phyloP scores from a whole-genome alignment of 768 basidiomycete genomes.

The Amanita thiersii region DNA sequence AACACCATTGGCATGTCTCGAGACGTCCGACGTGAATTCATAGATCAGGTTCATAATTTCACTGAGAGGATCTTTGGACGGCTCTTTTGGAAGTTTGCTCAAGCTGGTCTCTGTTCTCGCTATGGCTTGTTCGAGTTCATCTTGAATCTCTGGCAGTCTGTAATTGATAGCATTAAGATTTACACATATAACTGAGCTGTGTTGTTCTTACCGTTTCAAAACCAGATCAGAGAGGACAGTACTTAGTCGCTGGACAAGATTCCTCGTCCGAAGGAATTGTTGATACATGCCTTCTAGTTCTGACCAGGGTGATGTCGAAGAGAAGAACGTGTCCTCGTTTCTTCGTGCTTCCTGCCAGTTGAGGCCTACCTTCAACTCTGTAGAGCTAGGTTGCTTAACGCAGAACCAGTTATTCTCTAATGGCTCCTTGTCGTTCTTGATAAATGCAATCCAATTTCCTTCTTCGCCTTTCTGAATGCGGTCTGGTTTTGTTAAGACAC shows the following conservation, averaged over 20 bases:
- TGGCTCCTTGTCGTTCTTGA: slow-evolving; percentile 37
- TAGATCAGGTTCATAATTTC: slow-evolving; percentile 45
- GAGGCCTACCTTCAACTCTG: slow-evolving; percentile 39
- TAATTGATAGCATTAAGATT: neutral
- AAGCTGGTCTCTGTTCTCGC: slow-evolving; percentile 25
- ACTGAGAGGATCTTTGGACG: slow-evolving; percentile 46
- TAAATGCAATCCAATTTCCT: slow-evolving; percentile 39
- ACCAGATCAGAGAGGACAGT: slow-evolving; percentile 56
- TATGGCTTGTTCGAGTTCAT: slow-evolving; percentile 44
- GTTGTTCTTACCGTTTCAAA: slow-evolving; percentile 38
- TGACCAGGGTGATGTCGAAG: slow-evolving; percentile 42
- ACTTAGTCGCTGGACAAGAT: slow-evolving; percentile 51
- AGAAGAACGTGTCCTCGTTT: slow-evolving; percentile 51
- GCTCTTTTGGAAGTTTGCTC: slow-evolving; percentile 34
- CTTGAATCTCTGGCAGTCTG: slow-evolving; percentile 57
- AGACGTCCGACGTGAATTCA: slow-evolving; percentile 37
- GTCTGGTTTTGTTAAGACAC: slow-evolving; percentile 71
- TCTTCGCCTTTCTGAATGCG: slow-evolving; percentile 46
- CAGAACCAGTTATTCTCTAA: slow-evolving; percentile 45
- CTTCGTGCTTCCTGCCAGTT: slow-evolving; percentile 55
- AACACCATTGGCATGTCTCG: slow-evolving; percentile 41
- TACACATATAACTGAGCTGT: neutral
- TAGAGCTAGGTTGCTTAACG: slow-evolving; percentile 40
- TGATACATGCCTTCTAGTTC: slow-evolving; percentile 41
- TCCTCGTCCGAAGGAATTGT: slow-evolving; percentile 45